A percentile compares a stretch with the other conserved stretches of the same genome.
phyloP scores from a whole-genome alignment of 768 basidiomycete species.

The Mycena metata region DNA sequence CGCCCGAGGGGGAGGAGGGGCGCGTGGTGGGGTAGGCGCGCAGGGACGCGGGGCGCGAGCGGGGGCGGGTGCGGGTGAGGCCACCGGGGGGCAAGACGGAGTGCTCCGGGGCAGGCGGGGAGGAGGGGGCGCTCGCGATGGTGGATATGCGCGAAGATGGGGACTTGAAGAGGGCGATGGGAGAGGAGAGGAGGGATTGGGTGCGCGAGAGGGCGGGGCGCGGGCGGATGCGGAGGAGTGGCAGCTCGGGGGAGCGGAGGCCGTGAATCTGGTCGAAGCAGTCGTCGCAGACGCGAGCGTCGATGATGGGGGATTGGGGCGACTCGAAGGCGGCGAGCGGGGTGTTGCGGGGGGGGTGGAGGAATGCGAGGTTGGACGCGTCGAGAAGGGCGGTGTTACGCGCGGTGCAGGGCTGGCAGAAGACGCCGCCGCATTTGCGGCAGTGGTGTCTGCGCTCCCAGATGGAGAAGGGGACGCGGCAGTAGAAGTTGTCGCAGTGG shows the following conservation, averaged over 20 bases:
- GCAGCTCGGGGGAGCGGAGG: slow-evolving; percentile 44
- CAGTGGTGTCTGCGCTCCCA: slow-evolving; percentile 87
- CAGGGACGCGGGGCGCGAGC: slow-evolving; percentile 49
- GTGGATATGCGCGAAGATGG: too few species aligned
- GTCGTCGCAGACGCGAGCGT: slow-evolving; percentile 80
- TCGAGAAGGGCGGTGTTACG: slow-evolving; percentile 77
- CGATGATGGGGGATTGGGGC: slow-evolving; percentile 68
- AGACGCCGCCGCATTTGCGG: slow-evolving; percentile 87
- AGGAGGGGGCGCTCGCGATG: slow-evolving; percentile 33
- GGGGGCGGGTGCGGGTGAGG: slow-evolving; percentile 43
- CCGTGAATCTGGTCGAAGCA: slow-evolving; percentile 84
- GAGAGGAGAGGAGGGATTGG: slow-evolving; percentile 49
- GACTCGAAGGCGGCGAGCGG: slow-evolving; percentile 70
- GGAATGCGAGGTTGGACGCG: slow-evolving; percentile 76
- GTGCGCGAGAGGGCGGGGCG: slow-evolving; percentile 53
- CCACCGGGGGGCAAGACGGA: slow-evolving; percentile 48
- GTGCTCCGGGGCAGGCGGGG: slow-evolving; percentile 40
- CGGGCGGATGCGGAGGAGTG: slow-evolving; percentile 54
- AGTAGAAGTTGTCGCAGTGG: slow-evolving; percentile 81
- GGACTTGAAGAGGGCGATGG: slow-evolving; percentile 54
- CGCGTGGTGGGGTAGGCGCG: slow-evolving; percentile 35
- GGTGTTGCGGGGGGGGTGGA: slow-evolving; percentile 78
- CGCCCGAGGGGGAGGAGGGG: slow-evolving; percentile 49
- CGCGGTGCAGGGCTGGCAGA: slow-evolving; percentile 74
- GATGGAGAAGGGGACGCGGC: slow-evolving; percentile 73